Conservation (phyloP, 2,329 filamentous ascomycete species). For the Pseudogymnoascus pannorum region DNA sequence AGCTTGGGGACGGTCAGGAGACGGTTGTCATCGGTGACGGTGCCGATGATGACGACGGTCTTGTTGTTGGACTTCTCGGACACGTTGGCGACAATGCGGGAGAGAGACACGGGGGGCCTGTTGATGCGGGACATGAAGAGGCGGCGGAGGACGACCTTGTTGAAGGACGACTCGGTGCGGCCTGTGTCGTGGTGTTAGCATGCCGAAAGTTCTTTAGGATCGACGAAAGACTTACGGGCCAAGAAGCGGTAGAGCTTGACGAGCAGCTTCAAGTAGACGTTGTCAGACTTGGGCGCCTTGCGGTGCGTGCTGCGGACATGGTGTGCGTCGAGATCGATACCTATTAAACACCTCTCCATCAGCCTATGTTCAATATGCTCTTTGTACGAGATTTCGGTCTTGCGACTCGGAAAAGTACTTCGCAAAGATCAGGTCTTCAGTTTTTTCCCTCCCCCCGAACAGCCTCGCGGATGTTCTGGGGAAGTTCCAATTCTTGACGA, state of each 20-base stretch:
- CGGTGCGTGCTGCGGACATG: slow-evolving; percentile 70
- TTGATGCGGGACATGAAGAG: slow-evolving; percentile 99
- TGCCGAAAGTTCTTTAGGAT: too few species aligned
- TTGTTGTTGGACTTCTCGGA: slow-evolving; percentile 61
- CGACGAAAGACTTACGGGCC: slow-evolving; percentile 86
- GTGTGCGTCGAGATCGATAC: slow-evolving; percentile 66
- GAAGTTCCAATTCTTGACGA: slow-evolving; percentile 15
- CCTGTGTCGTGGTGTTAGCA: slow-evolving; percentile 42
- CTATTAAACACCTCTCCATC: slow-evolving; percentile 50
- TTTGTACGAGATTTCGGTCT: slow-evolving; percentile 32
- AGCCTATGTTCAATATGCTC: slow-evolving; percentile 62
- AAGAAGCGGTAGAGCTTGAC: slow-evolving; percentile 98
- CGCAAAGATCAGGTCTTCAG: slow-evolving; percentile 22
- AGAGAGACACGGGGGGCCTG: slow-evolving; percentile 90
- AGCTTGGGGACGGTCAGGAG: slow-evolving; percentile 85
- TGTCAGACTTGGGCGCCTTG: slow-evolving; percentile 95
- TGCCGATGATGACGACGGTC: slow-evolving; percentile 90
- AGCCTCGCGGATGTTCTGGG: not conserved
- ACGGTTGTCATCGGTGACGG: slow-evolving; percentile 97
- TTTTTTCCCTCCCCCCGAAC: too few species aligned
- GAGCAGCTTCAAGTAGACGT: slow-evolving; percentile 93
- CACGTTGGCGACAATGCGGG: slow-evolving; percentile 71
- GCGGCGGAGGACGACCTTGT: slow-evolving; percentile 95
- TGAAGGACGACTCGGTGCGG: slow-evolving; percentile 95
- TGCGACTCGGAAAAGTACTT: slow-evolving; percentile 27